phyloP scores from a whole-genome alignment of 208 protist genomes.

The Leishmania major region DNA sequence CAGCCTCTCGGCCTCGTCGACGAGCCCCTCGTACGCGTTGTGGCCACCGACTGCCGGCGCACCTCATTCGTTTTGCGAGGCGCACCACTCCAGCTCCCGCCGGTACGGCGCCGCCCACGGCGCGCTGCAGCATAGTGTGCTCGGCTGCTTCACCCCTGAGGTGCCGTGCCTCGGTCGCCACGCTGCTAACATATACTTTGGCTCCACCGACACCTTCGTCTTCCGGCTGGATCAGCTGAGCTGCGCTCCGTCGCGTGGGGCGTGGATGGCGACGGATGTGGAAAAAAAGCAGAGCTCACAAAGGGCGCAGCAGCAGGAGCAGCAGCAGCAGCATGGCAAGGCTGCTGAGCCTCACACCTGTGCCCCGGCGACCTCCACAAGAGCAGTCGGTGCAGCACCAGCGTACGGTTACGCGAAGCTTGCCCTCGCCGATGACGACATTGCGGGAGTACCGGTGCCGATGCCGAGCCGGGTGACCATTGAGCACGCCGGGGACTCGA shows the following conservation, averaged over 20 bases:
- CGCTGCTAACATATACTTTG: slow-evolving; percentile 51
- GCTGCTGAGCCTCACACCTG: background rate
- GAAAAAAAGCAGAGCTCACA: background rate
- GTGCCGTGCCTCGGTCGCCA: slow-evolving; percentile 46
- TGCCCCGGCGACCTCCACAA: background rate
- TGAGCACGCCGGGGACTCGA: background rate
- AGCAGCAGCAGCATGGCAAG: background rate
- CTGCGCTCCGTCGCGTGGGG: background rate
- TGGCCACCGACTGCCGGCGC: background rate
- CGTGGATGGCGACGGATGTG: slow-evolving; percentile 21
- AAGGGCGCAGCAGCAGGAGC: background rate
- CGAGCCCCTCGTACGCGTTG: background rate
- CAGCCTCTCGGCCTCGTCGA: background rate
- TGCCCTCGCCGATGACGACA: background rate
- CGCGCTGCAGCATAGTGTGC: slow-evolving; percentile 20
- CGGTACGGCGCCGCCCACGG: background rate
- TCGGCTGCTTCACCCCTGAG: slow-evolving; percentile 70
- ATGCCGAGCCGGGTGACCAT: slow-evolving; percentile 17
- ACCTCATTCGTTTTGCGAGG: background rate
- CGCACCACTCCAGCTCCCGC: background rate
- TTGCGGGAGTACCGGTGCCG: slow-evolving; percentile 11
- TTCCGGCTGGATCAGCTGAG: slow-evolving; percentile 38
- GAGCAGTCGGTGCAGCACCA: background rate
- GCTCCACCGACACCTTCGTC: slow-evolving; percentile 54
- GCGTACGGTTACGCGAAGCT: slow-evolving; percentile 5